Evolutionary conservation across 345 rosid genomes (phyloP).

Genomic region (Pistacia integerrima): DNA sequence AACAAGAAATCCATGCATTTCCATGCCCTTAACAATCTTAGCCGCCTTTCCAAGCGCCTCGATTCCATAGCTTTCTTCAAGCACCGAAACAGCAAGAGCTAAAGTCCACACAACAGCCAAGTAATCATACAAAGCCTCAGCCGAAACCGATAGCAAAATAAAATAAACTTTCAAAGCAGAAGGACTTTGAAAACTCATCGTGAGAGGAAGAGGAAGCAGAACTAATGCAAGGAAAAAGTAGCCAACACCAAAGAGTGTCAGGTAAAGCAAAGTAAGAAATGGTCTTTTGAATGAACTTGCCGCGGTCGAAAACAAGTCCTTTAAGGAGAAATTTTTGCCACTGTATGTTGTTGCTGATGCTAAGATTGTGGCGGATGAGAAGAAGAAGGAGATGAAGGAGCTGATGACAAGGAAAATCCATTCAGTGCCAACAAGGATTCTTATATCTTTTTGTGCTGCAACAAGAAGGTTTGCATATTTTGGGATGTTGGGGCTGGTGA

Average conservation of each 20-base stretch:
- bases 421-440: too few species aligned
- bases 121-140: slow-evolving; percentile 23
- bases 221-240: too few species aligned
- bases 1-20: slow-evolving; percentile 39
- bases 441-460: too few species aligned
- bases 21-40: slow-evolving; percentile 44
- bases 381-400: slow-evolving; percentile 25
- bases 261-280: slow-evolving; percentile 4
- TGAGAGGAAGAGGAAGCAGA: neutral
- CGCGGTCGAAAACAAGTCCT: slow-evolving; percentile 19
- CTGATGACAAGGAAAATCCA: too few species aligned
- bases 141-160: neutral
- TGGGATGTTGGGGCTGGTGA: too few species aligned
- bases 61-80: slow-evolving; percentile 49
- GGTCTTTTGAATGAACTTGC: slow-evolving; percentile 41
- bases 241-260: too few species aligned
- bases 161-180: neutral
- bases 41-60: slow-evolving; percentile 61
- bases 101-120: slow-evolving; percentile 47
- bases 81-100: slow-evolving; percentile 48
- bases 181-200: neutral
- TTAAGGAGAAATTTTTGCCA: slow-evolving; percentile 26
- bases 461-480: neutral
- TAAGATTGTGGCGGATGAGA: slow-evolving; percentile 28
- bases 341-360: slow-evolving; percentile 35